Percentiles rank a stretch among this genome's conserved stretches.
Conservation (phyloP, 1,284 basidiomycete genomes). For the Ganoderma lingzhi region DNA sequence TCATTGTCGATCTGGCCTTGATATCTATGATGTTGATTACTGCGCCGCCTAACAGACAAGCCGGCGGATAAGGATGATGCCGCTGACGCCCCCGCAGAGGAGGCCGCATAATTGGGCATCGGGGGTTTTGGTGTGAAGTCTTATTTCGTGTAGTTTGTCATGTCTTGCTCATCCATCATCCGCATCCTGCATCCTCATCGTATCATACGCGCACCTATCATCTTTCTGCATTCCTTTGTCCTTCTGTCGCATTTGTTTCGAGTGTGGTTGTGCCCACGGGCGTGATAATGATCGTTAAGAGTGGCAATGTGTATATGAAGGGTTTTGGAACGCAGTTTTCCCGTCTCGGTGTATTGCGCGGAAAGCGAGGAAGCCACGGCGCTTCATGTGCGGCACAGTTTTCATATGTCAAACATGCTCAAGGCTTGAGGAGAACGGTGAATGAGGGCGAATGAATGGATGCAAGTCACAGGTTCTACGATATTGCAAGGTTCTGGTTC, state of each 20-base stretch:
- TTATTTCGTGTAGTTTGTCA: slow-evolving; percentile 34
- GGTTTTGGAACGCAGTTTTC: slow-evolving; percentile 22
- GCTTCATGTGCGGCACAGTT: neutral
- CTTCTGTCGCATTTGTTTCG: slow-evolving; percentile 25
- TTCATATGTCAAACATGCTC: neutral
- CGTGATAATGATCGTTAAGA: slow-evolving; percentile 20
- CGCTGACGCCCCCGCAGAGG: slow-evolving; percentile 43
- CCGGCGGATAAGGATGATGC: slow-evolving; percentile 74
- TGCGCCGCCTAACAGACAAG: slow-evolving; percentile 55
- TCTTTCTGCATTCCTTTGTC: slow-evolving; percentile 34
- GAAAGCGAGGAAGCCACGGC: neutral
- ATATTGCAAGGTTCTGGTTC: neutral
- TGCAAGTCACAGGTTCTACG: neutral
- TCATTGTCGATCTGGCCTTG: slow-evolving; percentile 28
- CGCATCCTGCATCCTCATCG: slow-evolving; percentile 33
- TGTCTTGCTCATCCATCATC: slow-evolving; percentile 34
- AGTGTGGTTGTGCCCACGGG: slow-evolving; percentile 25
- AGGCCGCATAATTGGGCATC: slow-evolving; percentile 36
- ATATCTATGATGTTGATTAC: slow-evolving; percentile 10
- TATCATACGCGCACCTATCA: slow-evolving; percentile 38
- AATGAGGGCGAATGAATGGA: neutral
- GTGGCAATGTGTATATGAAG: slow-evolving; percentile 29
- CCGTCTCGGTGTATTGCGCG: slow-evolving; percentile 1
- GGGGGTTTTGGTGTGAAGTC: slow-evolving; percentile 25
- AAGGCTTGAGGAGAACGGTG: neutral